phyloP scores from a whole-genome alignment of 116 monocot genomes.

The Zostera marina region DNA sequence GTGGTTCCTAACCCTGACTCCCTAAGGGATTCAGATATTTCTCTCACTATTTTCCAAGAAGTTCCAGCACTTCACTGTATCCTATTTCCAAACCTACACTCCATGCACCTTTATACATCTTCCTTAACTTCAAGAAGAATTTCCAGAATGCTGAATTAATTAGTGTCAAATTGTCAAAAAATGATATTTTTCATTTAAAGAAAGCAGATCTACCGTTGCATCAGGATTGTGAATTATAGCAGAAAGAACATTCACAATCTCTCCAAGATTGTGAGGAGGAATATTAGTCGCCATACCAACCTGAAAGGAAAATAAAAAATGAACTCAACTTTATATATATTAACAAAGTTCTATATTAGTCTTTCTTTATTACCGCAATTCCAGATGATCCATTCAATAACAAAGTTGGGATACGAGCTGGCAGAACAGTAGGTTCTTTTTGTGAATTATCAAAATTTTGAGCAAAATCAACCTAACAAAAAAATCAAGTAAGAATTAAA shows the following conservation, averaged over 20 bases:
- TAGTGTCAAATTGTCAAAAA: too few species aligned
- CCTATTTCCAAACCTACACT: too few species aligned
- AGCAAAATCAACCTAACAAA: slow-evolving; percentile 71
- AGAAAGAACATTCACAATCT: slow-evolving; percentile 87
- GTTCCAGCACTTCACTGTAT: too few species aligned
- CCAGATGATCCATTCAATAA: slow-evolving; percentile 94
- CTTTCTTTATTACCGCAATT: slow-evolving; percentile 49
- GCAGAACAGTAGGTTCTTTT: slow-evolving; percentile 85
- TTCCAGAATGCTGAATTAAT: too few species aligned
- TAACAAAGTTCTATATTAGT: too few species aligned
- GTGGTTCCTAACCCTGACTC: too few species aligned
- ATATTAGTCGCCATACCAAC: slow-evolving; percentile 99
- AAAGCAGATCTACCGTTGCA: slow-evolving; percentile 47
- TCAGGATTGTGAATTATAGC: slow-evolving; percentile 81
- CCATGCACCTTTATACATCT: too few species aligned
- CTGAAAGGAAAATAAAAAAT: slow-evolving; percentile 15
- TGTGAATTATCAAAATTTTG: slow-evolving; percentile 97
- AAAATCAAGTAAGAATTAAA: background rate
- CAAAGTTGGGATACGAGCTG: slow-evolving; percentile 73
- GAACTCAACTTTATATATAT: too few species aligned
- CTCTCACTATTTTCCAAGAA: too few species aligned
- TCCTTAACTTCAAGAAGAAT: too few species aligned
- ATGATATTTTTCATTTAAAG: background rate
- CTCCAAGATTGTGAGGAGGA: slow-evolving; percentile 92
- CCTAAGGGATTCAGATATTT: too few species aligned